Evolutionary conservation across 176 grass and related monocot species (phyloP).

Genomic region (Zoysia japonica): DNA sequence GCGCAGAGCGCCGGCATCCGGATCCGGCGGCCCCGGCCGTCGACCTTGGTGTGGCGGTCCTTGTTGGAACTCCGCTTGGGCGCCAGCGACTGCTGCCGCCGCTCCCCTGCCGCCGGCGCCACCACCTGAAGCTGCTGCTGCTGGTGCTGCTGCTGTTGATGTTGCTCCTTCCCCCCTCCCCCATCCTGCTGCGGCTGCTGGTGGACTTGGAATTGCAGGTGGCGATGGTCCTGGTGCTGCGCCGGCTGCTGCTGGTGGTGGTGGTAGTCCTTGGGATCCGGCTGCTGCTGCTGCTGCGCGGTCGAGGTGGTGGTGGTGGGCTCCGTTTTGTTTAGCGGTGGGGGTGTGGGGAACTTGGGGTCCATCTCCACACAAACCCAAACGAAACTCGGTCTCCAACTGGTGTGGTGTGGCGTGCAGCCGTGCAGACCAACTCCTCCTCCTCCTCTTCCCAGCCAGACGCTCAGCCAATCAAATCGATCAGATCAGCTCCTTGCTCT

Average conservation of each 20-base stretch:
- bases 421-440: slow-evolving; percentile 20
- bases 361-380: slow-evolving; percentile 49
- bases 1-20: slow-evolving; percentile 89
- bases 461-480: slow-evolving; percentile 23
- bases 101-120: slow-evolving; percentile 38
- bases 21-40: slow-evolving; percentile 75
- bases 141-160: slow-evolving; percentile 34
- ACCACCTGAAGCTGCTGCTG: neutral
- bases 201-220: slow-evolving; percentile 53
- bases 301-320: slow-evolving; percentile 53
- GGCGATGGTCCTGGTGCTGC: slow-evolving; percentile 31
- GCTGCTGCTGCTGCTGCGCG: slow-evolving; percentile 39
- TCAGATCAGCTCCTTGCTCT: neutral
- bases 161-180: slow-evolving; percentile 32
- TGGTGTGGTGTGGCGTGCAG: neutral
- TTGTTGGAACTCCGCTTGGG: slow-evolving; percentile 85
- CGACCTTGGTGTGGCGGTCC: slow-evolving; percentile 89
- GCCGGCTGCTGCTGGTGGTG: slow-evolving; percentile 13
- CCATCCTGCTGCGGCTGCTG: slow-evolving; percentile 35
- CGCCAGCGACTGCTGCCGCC: slow-evolving; percentile 56
- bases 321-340: slow-evolving; percentile 73
- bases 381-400: neutral
- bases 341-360: slow-evolving; percentile 67
- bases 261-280: slow-evolving; percentile 62
- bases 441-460: slow-evolving; percentile 9